Evolutionary conservation across 805 yeast species (phyloP).

Genomic region (Candida tallmaniae): DNA sequence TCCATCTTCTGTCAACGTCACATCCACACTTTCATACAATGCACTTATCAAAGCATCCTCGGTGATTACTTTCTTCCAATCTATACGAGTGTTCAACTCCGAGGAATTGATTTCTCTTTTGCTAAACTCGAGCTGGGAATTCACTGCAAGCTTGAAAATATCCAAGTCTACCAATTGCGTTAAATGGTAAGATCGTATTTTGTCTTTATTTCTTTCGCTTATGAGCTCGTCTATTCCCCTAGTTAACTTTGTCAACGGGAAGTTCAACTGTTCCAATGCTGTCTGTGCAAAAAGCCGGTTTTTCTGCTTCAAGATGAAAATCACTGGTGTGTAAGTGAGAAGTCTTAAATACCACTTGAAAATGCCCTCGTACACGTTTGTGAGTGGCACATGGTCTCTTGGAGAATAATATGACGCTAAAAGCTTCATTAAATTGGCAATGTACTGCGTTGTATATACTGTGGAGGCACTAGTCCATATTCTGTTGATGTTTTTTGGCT

Average conservation of each 20-base stretch:
- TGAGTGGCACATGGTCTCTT: slow-evolving; percentile 4
- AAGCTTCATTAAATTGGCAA: slow-evolving; percentile 20
- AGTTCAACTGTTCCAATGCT: slow-evolving; percentile 18
- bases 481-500: too few species aligned
- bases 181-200: slow-evolving; percentile 28
- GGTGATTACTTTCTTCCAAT: background rate
- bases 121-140: slow-evolving; percentile 1
- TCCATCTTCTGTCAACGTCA: background rate
- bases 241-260: slow-evolving; percentile 16
- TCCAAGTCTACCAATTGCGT: slow-evolving; percentile 26
- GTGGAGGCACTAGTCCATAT: background rate
- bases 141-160: slow-evolving; percentile 22
- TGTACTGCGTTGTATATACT: background rate
- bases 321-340: slow-evolving; percentile 24
- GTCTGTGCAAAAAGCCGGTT: slow-evolving; percentile 24
- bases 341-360: slow-evolving; percentile 27
- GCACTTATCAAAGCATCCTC: background rate
- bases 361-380: slow-evolving; percentile 13
- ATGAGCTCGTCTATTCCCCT: slow-evolving; percentile 9
- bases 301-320: slow-evolving; percentile 23
- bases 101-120: background rate
- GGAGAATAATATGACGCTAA: slow-evolving; percentile 26
- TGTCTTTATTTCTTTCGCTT: slow-evolving; percentile 2
- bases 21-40: background rate
- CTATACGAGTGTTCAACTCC: background rate